Evolutionary conservation across 129 eudicot genomes (phyloP).

Genomic region (Flaveria bidentis): DNA sequence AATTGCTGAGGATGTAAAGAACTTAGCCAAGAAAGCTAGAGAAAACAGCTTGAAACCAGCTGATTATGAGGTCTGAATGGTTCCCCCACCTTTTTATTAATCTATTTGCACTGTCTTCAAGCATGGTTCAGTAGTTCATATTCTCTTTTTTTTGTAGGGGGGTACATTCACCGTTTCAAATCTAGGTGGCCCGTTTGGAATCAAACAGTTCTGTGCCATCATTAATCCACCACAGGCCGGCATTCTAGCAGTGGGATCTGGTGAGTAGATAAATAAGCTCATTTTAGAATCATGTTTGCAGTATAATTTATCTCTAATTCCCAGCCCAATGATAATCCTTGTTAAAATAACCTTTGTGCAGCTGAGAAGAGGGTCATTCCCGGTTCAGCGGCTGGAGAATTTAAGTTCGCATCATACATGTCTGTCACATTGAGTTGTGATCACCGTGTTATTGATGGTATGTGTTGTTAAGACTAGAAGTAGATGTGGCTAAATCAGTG

Average conservation of each 20-base stretch:
- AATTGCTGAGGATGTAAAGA: conserved; percentile 82
- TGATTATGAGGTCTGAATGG: conserved; percentile 76
- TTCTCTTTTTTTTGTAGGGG: conserved; percentile 43
- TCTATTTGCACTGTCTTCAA: not conserved
- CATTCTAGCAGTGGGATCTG: conserved; percentile 92
- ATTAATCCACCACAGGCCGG: conserved; percentile 97
- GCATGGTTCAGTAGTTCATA: not conserved
- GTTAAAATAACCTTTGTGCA: conserved; percentile 35
- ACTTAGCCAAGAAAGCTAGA: conserved; percentile 79
- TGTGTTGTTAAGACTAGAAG: conserved; percentile 19
- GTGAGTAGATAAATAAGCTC: conserved; percentile 38
- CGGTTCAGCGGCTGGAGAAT: conserved; percentile 58
- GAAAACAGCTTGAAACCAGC: conserved; percentile 84
- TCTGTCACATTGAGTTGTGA: conserved; percentile 94
- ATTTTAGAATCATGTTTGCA: not conserved
- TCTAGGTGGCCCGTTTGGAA: conserved; percentile 87
- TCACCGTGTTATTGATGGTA: conserved; percentile 99
- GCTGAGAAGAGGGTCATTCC: conserved; percentile 95
- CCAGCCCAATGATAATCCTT: not conserved
- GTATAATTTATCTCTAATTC: not conserved
- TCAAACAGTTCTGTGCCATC: conserved; percentile 95
- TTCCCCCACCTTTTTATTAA: not conserved
- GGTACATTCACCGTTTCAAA: conserved; percentile 86
- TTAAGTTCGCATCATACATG: conserved; percentile 75
- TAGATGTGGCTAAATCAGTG: not conserved